These are phyloP conservation scores for Cryptococcus sp. DNA, from an alignment of 1,284 basidiomycete species.

Conservation along the genomic window DNA sequence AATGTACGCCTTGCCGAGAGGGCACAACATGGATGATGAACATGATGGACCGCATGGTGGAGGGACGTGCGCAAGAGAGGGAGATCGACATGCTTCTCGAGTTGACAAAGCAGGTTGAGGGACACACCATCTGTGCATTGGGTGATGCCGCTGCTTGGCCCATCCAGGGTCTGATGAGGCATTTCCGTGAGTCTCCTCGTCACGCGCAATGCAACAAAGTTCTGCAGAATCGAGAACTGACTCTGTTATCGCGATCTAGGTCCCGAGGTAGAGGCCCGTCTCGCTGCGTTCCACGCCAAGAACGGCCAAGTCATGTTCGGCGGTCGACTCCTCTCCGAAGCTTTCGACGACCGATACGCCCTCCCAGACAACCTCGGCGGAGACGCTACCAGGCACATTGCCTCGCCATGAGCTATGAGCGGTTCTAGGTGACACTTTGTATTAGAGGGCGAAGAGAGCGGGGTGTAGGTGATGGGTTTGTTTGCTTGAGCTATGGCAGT, in stretches of 20 bases:
- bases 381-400: slow-evolving; percentile 30
- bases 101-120: slow-evolving; percentile 94
- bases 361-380: slow-evolving; percentile 77
- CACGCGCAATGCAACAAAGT: background rate
- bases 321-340: slow-evolving; percentile 71
- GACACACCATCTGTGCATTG: slow-evolving; percentile 91
- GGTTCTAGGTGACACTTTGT: too few species aligned
- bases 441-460: too few species aligned
- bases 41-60: slow-evolving; percentile 86
- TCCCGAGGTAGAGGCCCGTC: slow-evolving; percentile 85
- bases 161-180: slow-evolving; percentile 92
- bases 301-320: slow-evolving; percentile 89
- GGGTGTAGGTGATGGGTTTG: too few species aligned
- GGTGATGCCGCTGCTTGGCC: slow-evolving; percentile 99
- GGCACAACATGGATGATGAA: slow-evolving; percentile 99
- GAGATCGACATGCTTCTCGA: slow-evolving; percentile 98
- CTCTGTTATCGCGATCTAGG: slow-evolving; percentile 32
- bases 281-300: slow-evolving; percentile 72
- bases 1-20: slow-evolving; percentile 95
- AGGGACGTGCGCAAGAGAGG: slow-evolving; percentile 83
- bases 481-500: too few species aligned
- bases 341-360: slow-evolving; percentile 67
- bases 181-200: slow-evolving; percentile 68
- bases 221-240: background rate
- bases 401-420: slow-evolving; percentile 6